Percentiles rank a stretch among this genome's conserved stretches.
Conservation (phyloP, 768 basidiomycete genomes). For the Lentinus brumalis region DNA sequence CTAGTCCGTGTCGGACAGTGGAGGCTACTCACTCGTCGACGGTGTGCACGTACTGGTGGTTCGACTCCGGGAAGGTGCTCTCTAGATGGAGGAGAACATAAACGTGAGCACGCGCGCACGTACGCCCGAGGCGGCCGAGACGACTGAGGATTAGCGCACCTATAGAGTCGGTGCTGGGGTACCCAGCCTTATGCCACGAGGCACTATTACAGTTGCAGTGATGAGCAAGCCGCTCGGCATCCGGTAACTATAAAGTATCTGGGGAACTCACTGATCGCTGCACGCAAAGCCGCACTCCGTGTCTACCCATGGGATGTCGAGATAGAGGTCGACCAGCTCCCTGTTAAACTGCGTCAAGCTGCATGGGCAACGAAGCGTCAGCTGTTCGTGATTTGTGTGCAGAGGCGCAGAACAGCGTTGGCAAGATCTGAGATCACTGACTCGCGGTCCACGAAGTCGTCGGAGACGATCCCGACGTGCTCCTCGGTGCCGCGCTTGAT, state of each 20-base stretch:
- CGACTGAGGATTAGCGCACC: constrained; percentile 44
- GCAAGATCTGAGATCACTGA: too few relatives aligned
- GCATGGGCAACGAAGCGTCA: constrained; percentile 17
- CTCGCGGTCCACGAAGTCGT: constrained; percentile 51
- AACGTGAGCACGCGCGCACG: not conserved
- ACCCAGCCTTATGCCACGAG: constrained; percentile 86
- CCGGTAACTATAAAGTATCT: too few relatives aligned
- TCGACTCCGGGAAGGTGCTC: constrained; percentile 74
- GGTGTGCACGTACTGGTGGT: constrained; percentile 78
- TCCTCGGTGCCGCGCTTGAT: constrained; percentile 69
- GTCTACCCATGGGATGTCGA: constrained; percentile 83
- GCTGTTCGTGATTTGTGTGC: not conserved
- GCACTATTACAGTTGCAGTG: too few relatives aligned
- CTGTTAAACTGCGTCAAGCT: constrained; percentile 85
- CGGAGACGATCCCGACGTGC: constrained; percentile 79
- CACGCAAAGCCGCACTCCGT: constrained; percentile 94
- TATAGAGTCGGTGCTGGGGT: constrained; percentile 81
- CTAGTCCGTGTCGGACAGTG: not conserved
- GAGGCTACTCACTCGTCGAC: constrained; percentile 65
- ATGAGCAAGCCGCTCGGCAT: too few relatives aligned
- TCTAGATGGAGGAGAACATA: constrained; percentile 38
- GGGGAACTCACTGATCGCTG: constrained; percentile 85
- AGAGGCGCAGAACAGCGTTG: too few relatives aligned
- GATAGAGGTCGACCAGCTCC: constrained; percentile 72
- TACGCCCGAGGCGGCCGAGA: too few relatives aligned